Evolutionary conservation across 1,284 basidiomycete genomes (phyloP), one percentile per base, ranked within the genome.

Genomic region (Serendipita sp.): DNA sequence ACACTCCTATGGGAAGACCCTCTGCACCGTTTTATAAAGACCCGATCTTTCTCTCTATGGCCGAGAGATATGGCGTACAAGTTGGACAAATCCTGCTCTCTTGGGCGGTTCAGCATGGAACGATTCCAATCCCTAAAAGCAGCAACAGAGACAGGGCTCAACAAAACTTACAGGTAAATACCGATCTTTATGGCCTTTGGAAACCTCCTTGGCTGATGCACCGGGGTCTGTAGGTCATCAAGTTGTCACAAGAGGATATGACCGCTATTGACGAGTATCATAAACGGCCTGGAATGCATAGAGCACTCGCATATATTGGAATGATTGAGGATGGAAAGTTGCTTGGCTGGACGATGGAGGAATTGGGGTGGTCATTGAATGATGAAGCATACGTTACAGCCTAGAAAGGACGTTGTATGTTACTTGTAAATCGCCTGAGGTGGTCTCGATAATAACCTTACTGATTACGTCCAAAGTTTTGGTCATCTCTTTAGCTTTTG

Each of bases 361-460:
- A 75, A 63, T 67, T 81, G 22, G 79, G 78, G 3, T 82, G 79
- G 79, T 71, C 75, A 60, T 74, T 78, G 73, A 70, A 66, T 15
- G 70, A 70, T 60, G 76, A 74, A 10, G 78, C 76, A 2, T 66
- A 75, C 61, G 71, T 42, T 78, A 78, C 66, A 68, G 74, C 67
- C 79, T 81, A 70, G 17, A 44, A 44, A 17, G 17, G 0, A 45
- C 35, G 30, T 35, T 34, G 30, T 50, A 13, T 12, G 17, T n/a
- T 80, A 84, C 13, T 83, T 84, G 10, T 78, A 85, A 22, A 22
- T 22, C 22, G 22, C 1, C 5, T 8, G 32, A 67, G 91, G 91
- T 30, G 89, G 22, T 22, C 22, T 22, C 22, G 22, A 22, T 22
- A 60, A 91, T 93, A 73, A 88, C 91, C 69, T 93, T 93, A 69